Percentiles rank a stretch among this genome's conserved stretches.
Conservation (phyloP, 1,284 basidiomycete genomes). For the Polyporus tsugae region DNA sequence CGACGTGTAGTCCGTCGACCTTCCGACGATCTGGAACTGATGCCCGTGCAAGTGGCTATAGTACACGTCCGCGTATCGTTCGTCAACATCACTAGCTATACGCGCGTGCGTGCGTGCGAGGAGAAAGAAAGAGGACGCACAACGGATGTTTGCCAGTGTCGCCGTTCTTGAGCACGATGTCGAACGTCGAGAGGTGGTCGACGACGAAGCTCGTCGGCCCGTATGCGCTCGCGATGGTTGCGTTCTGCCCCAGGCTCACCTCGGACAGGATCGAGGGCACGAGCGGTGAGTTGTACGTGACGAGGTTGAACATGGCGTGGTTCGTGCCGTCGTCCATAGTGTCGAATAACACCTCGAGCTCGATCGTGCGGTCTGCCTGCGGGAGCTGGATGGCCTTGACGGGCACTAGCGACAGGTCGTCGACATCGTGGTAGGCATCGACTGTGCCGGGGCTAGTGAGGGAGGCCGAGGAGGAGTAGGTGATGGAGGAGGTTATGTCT, state of each 20-base stretch:
- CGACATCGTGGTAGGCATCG: conserved; percentile 61
- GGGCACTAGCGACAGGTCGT: conserved; percentile 73
- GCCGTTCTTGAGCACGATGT: conserved; percentile 85
- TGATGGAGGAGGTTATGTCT: conserved; percentile 84
- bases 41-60: conserved; percentile 84
- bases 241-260: conserved; percentile 79
- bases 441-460: conserved; percentile 59
- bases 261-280: conserved; percentile 82
- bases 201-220: conserved; percentile 82
- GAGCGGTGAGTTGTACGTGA: conserved; percentile 74
- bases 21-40: conserved; percentile 81
- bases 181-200: conserved; percentile 78
- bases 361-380: conserved; percentile 58
- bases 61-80: background rate
- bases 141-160: conserved; percentile 84
- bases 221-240: conserved; percentile 75
- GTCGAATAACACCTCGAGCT: conserved; percentile 67
- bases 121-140: conserved; percentile 52
- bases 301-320: conserved; percentile 75
- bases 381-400: conserved; percentile 52
- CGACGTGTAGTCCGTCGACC: conserved; percentile 78
- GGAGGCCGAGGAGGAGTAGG: conserved; percentile 62
- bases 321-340: conserved; percentile 85
- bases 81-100: background rate
- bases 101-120: background rate